A percentile compares a stretch with the other conserved stretches of the same genome.
Conservation (phyloP, 805 yeast species). For the Metschnikowia bowlesiae region DNA sequence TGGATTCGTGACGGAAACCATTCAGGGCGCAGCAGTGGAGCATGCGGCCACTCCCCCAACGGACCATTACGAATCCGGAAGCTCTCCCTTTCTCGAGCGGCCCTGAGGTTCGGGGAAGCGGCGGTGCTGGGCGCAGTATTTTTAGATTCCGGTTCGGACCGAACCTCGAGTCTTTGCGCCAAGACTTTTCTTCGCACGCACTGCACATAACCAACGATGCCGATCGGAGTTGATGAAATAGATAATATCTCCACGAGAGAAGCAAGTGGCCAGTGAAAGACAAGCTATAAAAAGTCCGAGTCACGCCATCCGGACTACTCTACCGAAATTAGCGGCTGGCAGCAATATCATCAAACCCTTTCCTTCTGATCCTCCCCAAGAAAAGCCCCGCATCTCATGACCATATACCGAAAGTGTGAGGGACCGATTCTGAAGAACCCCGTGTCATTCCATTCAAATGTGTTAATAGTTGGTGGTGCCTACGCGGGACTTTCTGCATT, state of each 20-base stretch:
- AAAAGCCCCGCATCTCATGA: neutral
- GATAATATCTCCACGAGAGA: neutral
- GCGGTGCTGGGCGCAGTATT: neutral
- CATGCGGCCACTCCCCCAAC: slow-evolving; percentile 26
- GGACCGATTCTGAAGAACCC: slow-evolving; percentile 10
- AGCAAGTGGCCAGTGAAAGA: neutral
- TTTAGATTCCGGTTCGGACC: neutral
- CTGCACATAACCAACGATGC: slow-evolving; percentile 2
- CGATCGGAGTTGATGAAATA: slow-evolving; percentile 1
- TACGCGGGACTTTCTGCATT: slow-evolving; percentile 39
- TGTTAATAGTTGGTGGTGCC: slow-evolving; percentile 40
- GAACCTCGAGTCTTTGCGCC: neutral
- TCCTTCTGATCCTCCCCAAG: neutral
- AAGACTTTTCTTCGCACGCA: slow-evolving; percentile 3
- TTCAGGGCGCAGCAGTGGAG: slow-evolving; percentile 16
- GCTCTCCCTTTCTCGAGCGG: slow-evolving; percentile 39
- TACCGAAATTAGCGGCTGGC: neutral
- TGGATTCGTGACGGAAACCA: slow-evolving; percentile 50
- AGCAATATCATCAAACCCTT: neutral
- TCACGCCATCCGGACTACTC: neutral
- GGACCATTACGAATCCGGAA: slow-evolving; percentile 25
- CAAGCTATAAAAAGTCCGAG: neutral
- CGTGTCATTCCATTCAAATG: slow-evolving; percentile 26
- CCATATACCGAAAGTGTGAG: slow-evolving; percentile 5
- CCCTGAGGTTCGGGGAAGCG: neutral